Conservation (phyloP, 805 yeast genomes). For the Cyberlindnera euphorbiiphila region DNA sequence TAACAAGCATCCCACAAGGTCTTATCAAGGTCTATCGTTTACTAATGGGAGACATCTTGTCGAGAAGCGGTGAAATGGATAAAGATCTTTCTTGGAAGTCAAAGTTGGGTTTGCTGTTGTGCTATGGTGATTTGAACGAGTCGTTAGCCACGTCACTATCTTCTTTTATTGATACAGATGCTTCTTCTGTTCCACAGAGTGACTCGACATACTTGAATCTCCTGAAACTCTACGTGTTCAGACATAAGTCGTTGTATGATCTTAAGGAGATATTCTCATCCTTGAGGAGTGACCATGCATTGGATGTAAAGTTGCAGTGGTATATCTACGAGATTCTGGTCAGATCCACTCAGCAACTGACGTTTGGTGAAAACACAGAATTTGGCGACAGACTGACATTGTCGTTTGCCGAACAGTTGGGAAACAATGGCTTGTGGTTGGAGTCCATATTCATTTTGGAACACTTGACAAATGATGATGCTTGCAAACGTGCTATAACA, state of each 20-base stretch:
- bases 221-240: slow-evolving; percentile 29
- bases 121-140: slow-evolving; percentile 52
- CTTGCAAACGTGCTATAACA: slow-evolving; percentile 39
- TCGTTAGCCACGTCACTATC: slow-evolving; percentile 32
- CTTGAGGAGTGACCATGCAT: slow-evolving; percentile 14
- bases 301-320: slow-evolving; percentile 49
- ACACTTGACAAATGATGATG: slow-evolving; percentile 47
- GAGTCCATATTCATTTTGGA: slow-evolving; percentile 63
- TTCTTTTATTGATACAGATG: slow-evolving; percentile 24
- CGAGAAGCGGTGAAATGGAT: slow-evolving; percentile 32
- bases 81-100: slow-evolving; percentile 63
- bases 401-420: slow-evolving; percentile 49
- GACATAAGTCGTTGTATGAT: slow-evolving; percentile 18
- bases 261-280: slow-evolving; percentile 18
- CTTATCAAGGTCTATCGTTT: slow-evolving; percentile 61
- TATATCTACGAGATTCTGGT: slow-evolving; percentile 42
- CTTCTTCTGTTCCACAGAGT: slow-evolving; percentile 5
- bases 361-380: slow-evolving; percentile 21
- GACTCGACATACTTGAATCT: slow-evolving; percentile 26
- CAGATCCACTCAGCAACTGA: slow-evolving; percentile 29
- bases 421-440: slow-evolving; percentile 42
- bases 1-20: slow-evolving; percentile 46
- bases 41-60: slow-evolving; percentile 48
- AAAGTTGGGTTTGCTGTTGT: slow-evolving; percentile 53
- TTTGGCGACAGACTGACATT: slow-evolving; percentile 37